A percentile compares a stretch with the other conserved stretches of the same genome.
These are phyloP conservation scores for Penicillium sp. DNA, from an alignment of 2,329 filamentous ascomycete species.

Conservation along the genomic window DNA sequence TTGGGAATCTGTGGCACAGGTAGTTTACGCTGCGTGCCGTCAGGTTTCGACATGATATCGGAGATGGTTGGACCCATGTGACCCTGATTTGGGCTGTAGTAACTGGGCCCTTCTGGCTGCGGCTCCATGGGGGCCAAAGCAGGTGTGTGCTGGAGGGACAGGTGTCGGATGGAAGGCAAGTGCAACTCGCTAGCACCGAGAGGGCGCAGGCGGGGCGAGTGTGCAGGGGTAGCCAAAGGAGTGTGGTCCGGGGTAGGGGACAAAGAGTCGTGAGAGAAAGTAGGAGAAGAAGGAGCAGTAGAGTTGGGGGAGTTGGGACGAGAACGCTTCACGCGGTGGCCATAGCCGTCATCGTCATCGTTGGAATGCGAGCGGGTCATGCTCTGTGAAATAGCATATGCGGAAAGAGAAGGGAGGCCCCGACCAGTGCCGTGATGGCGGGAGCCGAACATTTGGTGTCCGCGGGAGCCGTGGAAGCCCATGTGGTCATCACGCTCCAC, in stretches of 20 bases:
- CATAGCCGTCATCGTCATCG: constrained; percentile 72
- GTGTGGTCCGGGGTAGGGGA: constrained; percentile 97
- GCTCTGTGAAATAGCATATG: constrained; percentile 72
- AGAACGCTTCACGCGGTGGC: constrained; percentile 76
- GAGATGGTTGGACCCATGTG: constrained; percentile 75
- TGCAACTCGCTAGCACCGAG: constrained; percentile 71
- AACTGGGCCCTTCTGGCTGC: constrained; percentile 58
- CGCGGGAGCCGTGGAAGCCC: constrained; percentile 41
- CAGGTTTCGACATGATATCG: constrained; percentile 87
- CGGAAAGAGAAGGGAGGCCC: constrained; percentile 72
- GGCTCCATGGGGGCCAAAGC: constrained; percentile 71
- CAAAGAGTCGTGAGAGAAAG: constrained; percentile 91
- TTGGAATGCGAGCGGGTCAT: constrained; percentile 89
- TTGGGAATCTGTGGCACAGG: constrained; percentile 87
- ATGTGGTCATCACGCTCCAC: constrained; percentile 61
- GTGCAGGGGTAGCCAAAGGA: constrained; percentile 93
- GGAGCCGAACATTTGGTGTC: constrained; percentile 47
- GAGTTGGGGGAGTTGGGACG: constrained; percentile 92
- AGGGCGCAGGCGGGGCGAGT: constrained; percentile 86
- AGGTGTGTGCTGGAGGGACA: constrained; percentile 65
- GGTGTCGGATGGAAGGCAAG: constrained; percentile 78
- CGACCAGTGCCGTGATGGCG: constrained; percentile 48
- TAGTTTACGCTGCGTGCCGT: constrained; percentile 84
- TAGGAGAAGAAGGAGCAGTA: constrained; percentile 91
- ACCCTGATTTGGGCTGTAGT: constrained; percentile 56